Conservation (phyloP, 1,284 basidiomycete species). For the Fomitopsis betulina region DNA sequence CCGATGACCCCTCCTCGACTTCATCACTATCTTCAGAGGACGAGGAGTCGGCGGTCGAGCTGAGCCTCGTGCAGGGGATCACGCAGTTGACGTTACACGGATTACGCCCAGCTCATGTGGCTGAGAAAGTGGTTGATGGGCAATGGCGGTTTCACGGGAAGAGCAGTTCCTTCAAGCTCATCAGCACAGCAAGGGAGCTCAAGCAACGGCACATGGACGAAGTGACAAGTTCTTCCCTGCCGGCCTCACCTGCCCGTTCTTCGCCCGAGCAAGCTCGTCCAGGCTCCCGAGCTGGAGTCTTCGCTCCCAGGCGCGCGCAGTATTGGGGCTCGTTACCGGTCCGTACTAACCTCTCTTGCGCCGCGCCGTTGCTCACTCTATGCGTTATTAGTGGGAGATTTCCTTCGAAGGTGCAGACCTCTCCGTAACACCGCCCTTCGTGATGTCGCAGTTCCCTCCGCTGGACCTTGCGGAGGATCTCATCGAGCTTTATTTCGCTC, state of each 20-base stretch:
- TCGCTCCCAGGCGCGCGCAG: slow-evolving; percentile 10
- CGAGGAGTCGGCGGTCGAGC: slow-evolving; percentile 26
- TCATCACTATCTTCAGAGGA: slow-evolving; percentile 32
- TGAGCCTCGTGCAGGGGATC: slow-evolving; percentile 27
- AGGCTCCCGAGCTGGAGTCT: not conserved
- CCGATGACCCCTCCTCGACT: slow-evolving; percentile 5
- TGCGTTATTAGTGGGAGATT: slow-evolving; percentile 50
- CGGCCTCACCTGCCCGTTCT: slow-evolving; percentile 10
- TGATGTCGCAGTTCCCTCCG: slow-evolving; percentile 50
- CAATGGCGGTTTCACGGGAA: slow-evolving; percentile 57
- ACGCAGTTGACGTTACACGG: slow-evolving; percentile 37
- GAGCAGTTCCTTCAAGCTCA: slow-evolving; percentile 51
- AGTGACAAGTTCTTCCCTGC: slow-evolving; percentile 11
- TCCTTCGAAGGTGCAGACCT: slow-evolving; percentile 41
- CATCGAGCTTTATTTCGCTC: slow-evolving; percentile 45
- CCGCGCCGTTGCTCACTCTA: not conserved
- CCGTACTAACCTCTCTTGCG: not conserved
- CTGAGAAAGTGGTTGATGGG: slow-evolving; percentile 22
- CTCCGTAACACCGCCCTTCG: slow-evolving; percentile 31
- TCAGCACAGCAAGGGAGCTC: slow-evolving; percentile 47
- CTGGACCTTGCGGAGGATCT: slow-evolving; percentile 41
- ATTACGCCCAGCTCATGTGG: slow-evolving; percentile 24
- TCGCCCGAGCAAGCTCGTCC: slow-evolving; percentile 7
- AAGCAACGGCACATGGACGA: slow-evolving; percentile 45
- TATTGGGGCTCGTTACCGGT: slow-evolving; percentile 21